Evolutionary conservation across 768 basidiomycete species (phyloP), one percentile per base, ranked within the genome.

Genomic region (Multifurca ochricompacta): DNA sequence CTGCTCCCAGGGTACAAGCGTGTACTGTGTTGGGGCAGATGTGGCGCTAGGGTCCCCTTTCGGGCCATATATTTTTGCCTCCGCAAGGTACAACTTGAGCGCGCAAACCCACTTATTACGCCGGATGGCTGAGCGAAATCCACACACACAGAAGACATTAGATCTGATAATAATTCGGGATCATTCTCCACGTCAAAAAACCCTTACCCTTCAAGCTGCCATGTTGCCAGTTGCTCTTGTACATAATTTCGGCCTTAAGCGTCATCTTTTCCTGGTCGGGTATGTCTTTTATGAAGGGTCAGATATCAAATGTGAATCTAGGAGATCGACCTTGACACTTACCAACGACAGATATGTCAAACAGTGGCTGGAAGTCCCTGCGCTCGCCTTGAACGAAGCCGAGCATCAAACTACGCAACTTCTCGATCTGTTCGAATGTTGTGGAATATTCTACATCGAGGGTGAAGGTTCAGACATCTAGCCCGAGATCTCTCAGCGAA

Each of bases 31-130:
- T 13, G 84, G 79, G 3, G 70, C 71, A 32, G 84, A 69, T n/a
- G 76, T 69, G 21, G 75, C 71, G 59, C 73, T 66, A 1, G 85
- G 83, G 65, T 83, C 65, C 21, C 85, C 81, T 30, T 59, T 66
- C 8, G 83, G 81, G 5, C 85, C 85, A 61, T 74, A 91, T 55
- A 96, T 84, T 59, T 80, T 74, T 46, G 82, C 68, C 56, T 90
- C 85, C 25, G 75, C 78, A 56, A 90, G 71, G 44, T 80, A 76
- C 41, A 77, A 66, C 69, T 93, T 94, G 51, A 96, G 74, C 14
- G 87, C 85, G 67, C 90, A 93, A 39, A 93, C 78, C 91, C 91
- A 94, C 69, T 91, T 94, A 73, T 93, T 93, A 32, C 89, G 79
- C 51, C 91, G 78, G 68, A 84, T 82, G 2, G 83, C 83, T 82